Percentiles rank a stretch among this genome's conserved stretches.
Conservation (phyloP, 108 stramenopile genomes). For the Aurantiochytrium sp. region DNA sequence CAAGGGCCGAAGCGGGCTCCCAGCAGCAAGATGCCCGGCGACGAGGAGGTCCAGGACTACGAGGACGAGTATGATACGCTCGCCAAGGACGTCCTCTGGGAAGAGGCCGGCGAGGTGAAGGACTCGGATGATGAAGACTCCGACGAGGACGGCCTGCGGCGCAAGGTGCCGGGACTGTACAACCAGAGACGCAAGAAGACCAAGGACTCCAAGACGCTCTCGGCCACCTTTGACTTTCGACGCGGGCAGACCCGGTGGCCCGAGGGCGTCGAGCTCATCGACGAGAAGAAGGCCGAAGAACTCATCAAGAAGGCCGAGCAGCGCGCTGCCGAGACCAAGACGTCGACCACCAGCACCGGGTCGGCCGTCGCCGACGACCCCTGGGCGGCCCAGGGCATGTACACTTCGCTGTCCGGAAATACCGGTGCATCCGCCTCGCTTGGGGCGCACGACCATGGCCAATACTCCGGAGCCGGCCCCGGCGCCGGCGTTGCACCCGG, state of each 20-base stretch:
- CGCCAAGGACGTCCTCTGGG: not conserved
- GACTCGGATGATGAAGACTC: not conserved
- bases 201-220: conserved; percentile 19
- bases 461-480: not conserved
- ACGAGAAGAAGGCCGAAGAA: conserved; percentile 26
- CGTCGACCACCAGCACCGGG: not conserved
- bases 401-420: not conserved
- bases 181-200: not conserved
- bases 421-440: not conserved
- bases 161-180: not conserved
- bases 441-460: not conserved
- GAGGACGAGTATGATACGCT: not conserved
- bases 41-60: not conserved
- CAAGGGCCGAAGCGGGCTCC: too few relatives aligned
- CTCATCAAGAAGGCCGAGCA: conserved; percentile 31
- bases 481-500: not conserved
- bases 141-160: not conserved
- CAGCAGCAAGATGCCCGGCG: not conserved
- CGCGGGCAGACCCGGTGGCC: conserved; percentile 5
- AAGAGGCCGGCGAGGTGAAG: not conserved
- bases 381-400: not conserved
- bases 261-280: conserved; percentile 32
- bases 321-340: not conserved
- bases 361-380: not conserved
- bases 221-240: conserved; percentile 37